Evolutionary conservation across 2,329 filamentous ascomycete species (phyloP).

Genomic region (Colletotrichum tamarilloi): DNA sequence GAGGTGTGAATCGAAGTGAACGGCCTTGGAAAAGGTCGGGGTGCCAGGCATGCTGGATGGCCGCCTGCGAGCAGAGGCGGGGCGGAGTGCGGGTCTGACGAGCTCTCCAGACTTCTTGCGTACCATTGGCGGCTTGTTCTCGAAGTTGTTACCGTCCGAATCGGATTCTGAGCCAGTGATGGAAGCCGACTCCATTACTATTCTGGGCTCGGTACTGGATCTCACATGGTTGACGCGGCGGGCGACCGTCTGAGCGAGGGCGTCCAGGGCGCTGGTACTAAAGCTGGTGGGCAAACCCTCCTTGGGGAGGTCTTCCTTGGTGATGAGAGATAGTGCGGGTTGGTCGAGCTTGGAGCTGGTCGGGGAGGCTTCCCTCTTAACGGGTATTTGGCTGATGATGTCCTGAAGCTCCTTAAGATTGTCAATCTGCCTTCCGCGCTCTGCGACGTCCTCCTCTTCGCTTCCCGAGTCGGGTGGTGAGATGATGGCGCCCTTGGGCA

Average conservation of each 20-base stretch:
- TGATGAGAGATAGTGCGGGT: constrained; percentile 42
- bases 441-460: constrained; percentile 73
- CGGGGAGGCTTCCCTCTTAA: constrained; percentile 70
- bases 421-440: constrained; percentile 60
- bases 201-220: constrained; percentile 66
- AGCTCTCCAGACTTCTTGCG: constrained; percentile 98
- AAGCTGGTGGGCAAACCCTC: constrained; percentile 59
- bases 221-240: constrained; percentile 62
- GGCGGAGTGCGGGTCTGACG: constrained; percentile 89
- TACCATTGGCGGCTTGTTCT: constrained; percentile 87
- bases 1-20: constrained; percentile 97
- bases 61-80: constrained; percentile 76
- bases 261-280: constrained; percentile 58
- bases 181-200: constrained; percentile 60
- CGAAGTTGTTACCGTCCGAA: constrained; percentile 64
- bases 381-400: constrained; percentile 83
- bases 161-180: constrained; percentile 70
- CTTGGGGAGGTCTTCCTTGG: constrained; percentile 35
- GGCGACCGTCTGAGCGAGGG: constrained; percentile 49
- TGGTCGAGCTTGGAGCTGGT: constrained; percentile 41
- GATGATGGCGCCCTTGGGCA: constrained; percentile 86
- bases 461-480: constrained; percentile 94
- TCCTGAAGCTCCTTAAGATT: constrained; percentile 79
- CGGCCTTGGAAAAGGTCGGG: constrained; percentile 93
- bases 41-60: constrained; percentile 98